Percentiles rank a stretch among this genome's conserved stretches.
Conservation (phyloP, 495 filamentous ascomycete species). For the Bombardia bombarda region DNA sequence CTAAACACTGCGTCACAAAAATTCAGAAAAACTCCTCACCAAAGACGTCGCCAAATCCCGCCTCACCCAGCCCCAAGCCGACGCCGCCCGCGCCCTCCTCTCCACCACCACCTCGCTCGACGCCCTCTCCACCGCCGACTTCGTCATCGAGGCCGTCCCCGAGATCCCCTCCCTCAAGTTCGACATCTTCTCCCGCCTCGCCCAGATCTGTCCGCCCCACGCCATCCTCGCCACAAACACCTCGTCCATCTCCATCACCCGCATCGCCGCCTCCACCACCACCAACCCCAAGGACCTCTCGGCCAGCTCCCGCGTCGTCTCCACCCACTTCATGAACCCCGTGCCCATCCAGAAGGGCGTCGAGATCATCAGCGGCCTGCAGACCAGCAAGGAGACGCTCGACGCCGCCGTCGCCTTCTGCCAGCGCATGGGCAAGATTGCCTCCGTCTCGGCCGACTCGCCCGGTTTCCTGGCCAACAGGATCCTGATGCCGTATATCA, state of each 20-base stretch:
- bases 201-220: constrained; percentile 75
- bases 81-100: constrained; percentile 59
- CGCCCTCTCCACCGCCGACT: constrained; percentile 78
- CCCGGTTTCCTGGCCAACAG: constrained; percentile 95
- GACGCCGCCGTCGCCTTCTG: constrained; percentile 82
- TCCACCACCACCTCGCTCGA: constrained; percentile 65
- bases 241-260: constrained; percentile 93
- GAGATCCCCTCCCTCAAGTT: constrained; percentile 85
- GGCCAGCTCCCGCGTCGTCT: constrained; percentile 79
- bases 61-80: constrained; percentile 70
- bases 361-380: constrained; percentile 90
- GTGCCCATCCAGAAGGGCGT: constrained; percentile 96
- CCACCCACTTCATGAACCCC: constrained; percentile 99
- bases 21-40: constrained; percentile 74
- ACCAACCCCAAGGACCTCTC: constrained; percentile 68
- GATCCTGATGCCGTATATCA: constrained; percentile 99
- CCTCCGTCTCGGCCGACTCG: constrained; percentile 76
- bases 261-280: constrained; percentile 80
- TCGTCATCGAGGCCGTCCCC: constrained; percentile 95
- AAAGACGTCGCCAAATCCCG: constrained; percentile 85
- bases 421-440: constrained; percentile 85
- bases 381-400: constrained; percentile 76
- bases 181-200: constrained; percentile 77
- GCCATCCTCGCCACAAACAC: constrained; percentile 96
- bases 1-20: background rate